Percentiles rank a stretch among this genome's conserved stretches.
phyloP scores from a whole-genome alignment of 139 green algal species.

The Tetraselmis chui region DNA sequence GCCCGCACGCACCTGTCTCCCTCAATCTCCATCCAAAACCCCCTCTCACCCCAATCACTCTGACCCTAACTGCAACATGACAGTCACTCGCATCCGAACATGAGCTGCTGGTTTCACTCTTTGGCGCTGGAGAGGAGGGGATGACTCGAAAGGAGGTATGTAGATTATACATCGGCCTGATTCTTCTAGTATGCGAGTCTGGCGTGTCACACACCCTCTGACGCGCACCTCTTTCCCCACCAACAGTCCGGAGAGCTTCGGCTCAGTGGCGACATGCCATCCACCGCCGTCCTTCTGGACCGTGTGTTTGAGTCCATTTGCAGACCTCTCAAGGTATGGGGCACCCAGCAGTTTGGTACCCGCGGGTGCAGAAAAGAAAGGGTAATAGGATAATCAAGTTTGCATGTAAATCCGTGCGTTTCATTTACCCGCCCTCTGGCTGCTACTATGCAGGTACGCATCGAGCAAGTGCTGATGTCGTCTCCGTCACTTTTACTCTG shows the following conservation, averaged over 20 bases:
- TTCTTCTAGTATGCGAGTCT: too few relatives aligned
- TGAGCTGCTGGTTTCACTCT: conserved; percentile 82
- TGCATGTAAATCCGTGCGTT: too few relatives aligned
- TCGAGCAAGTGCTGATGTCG: conserved; percentile 78
- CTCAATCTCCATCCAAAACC: background rate
- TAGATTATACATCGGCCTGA: too few relatives aligned
- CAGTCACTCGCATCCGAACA: conserved; percentile 76
- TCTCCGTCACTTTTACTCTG: conserved; percentile 58
- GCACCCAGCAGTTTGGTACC: conserved; percentile 25
- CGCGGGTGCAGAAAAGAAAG: conserved; percentile 27
- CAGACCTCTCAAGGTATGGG: conserved; percentile 81
- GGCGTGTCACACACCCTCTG: too few relatives aligned
- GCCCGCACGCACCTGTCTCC: background rate
- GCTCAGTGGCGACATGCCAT: conserved; percentile 30
- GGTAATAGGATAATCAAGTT: background rate
- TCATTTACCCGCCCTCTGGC: background rate
- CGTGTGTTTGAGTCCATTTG: conserved; percentile 90
- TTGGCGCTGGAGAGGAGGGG: conserved; percentile 50
- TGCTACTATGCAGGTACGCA: conserved; percentile 36
- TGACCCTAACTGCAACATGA: background rate
- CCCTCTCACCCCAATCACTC: background rate
- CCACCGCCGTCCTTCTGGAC: conserved; percentile 69
- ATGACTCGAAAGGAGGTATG: too few relatives aligned
- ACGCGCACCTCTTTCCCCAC: too few relatives aligned
- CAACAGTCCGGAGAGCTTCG: too few relatives aligned